Percentiles rank a stretch among this genome's conserved stretches.
These are phyloP conservation scores for Trichophyton mentagrophytes DNA, from an alignment of 2,329 filamentous ascomycete species.

Conservation along the genomic window DNA sequence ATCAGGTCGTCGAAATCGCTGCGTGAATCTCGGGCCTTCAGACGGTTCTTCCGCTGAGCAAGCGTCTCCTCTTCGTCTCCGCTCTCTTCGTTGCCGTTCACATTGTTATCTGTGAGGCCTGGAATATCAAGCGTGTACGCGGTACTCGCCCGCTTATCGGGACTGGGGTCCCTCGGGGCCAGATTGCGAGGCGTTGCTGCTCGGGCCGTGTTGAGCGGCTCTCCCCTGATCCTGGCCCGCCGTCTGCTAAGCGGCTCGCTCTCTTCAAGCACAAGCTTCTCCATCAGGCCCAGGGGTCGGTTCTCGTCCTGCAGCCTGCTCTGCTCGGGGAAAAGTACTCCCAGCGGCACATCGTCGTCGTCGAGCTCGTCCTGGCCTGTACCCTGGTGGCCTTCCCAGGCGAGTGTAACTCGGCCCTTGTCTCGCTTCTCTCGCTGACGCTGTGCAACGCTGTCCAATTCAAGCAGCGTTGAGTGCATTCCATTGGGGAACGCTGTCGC, in stretches of 20 bases:
- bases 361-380: slow-evolving; percentile 34
- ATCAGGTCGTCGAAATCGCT: slow-evolving; percentile 33
- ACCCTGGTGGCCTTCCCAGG: slow-evolving; percentile 59
- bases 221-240: slow-evolving; percentile 59
- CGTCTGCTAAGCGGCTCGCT: slow-evolving; percentile 76
- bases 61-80: slow-evolving; percentile 31
- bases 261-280: slow-evolving; percentile 75
- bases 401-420: slow-evolving; percentile 66
- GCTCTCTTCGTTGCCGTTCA: slow-evolving; percentile 15
- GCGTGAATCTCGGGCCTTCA: slow-evolving; percentile 23
- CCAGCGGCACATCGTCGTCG: slow-evolving; percentile 81
- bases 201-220: slow-evolving; percentile 25
- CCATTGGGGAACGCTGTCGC: slow-evolving; percentile 54
- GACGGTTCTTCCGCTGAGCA: slow-evolving; percentile 31
- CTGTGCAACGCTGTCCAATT: slow-evolving; percentile 83
- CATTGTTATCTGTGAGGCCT: slow-evolving; percentile 11
- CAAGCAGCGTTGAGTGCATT: slow-evolving; percentile 79
- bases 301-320: slow-evolving; percentile 20
- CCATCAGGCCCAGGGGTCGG: slow-evolving; percentile 36
- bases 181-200: background rate
- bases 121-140: slow-evolving; percentile 23
- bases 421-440: slow-evolving; percentile 64
- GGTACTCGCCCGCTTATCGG: slow-evolving; percentile 21
- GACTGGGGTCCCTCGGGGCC: slow-evolving; percentile 10
- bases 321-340: slow-evolving; percentile 54